Evolutionary conservation across 768 basidiomycete species (phyloP), one percentile per base, ranked within the genome.

Genomic region (Pisolithus marmoratus): DNA sequence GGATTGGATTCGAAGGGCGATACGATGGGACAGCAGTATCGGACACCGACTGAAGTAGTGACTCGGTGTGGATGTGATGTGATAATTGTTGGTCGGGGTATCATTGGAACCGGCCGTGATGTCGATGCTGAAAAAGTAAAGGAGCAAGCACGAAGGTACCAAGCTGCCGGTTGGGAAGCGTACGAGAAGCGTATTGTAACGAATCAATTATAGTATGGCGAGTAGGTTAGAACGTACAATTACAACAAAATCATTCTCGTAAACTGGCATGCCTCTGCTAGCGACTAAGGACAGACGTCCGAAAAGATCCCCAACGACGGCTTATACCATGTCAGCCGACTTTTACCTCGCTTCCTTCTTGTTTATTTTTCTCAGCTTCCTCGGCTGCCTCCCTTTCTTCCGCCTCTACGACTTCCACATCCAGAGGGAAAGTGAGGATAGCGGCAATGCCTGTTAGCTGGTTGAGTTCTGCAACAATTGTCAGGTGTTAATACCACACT

Each of bases 51-150:
- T 29, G 78, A 94, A 65, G 94, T 94, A 23, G 73, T 99, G 26
- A 63, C 80, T 17, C 82, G 87, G 42, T 80, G 79, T 42, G 94
- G 93, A 26, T 90, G 90, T 66, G 96, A 99, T 71, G 80, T 98
- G 20, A 98, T 98, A 64, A 98, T 99, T 53, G 96, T 99, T 43
- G 96, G 96, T 26, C 76, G 96, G 54, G 96, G 96, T 0, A 85
- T 99, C 37, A 94, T 96, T 67, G 92, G 90, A 19, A 74, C 78
- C 42, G 73, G 74, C 14, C 71, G 70, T 29, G 70, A 71, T 22
- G 61, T 75, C 17, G 65, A 75, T 40, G 58, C 66, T 7, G 56
- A 56, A 7, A 75, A 77, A 48, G 73, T 76, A 27, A 66, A 68
- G 53, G 72, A 66, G 19, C 87, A 91, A 63, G 92, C 94, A n/a